phyloP scores from a whole-genome alignment of 1,284 basidiomycete genomes.

The Austropuccinia psidii region DNA sequence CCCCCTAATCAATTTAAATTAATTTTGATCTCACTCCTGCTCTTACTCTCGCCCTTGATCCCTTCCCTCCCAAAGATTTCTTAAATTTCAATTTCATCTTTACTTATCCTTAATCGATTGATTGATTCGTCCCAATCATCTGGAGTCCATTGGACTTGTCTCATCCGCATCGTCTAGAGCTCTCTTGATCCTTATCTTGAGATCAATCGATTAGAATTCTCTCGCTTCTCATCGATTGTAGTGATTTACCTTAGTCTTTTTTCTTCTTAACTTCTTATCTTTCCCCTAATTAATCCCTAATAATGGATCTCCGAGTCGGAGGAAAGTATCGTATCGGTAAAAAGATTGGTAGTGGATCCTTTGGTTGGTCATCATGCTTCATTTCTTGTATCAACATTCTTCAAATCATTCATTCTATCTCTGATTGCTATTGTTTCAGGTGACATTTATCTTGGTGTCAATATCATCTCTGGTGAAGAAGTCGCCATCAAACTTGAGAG shows the following conservation, averaged over 20 bases:
- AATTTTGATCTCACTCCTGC: no score
- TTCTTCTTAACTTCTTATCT: neutral
- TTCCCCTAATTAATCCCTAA: conserved; percentile 2
- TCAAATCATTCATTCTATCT: conserved; percentile 1
- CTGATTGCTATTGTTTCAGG: conserved; percentile 52
- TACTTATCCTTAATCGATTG: no score
- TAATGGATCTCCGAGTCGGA: conserved; percentile 86
- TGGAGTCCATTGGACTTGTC: no score
- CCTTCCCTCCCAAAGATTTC: no score
- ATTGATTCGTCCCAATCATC: no score
- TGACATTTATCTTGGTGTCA: conserved; percentile 98
- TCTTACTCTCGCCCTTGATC: no score
- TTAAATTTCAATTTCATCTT: no score
- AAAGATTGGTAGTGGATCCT: conserved; percentile 99
- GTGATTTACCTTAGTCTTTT: neutral
- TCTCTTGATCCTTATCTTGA: neutral
- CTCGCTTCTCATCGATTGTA: no score
- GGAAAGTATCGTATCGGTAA: conserved; percentile 98
- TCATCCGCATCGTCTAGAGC: no score
- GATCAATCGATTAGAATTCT: neutral
- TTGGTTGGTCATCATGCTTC: conserved; percentile 60
- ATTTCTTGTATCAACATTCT: conserved; percentile 31
- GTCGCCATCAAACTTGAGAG: conserved; percentile 99
- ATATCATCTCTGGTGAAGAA: conserved; percentile 99
- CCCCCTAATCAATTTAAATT: no score